Evolutionary conservation across 441 rosid genomes (phyloP).

Genomic region (Geranium incanum): DNA sequence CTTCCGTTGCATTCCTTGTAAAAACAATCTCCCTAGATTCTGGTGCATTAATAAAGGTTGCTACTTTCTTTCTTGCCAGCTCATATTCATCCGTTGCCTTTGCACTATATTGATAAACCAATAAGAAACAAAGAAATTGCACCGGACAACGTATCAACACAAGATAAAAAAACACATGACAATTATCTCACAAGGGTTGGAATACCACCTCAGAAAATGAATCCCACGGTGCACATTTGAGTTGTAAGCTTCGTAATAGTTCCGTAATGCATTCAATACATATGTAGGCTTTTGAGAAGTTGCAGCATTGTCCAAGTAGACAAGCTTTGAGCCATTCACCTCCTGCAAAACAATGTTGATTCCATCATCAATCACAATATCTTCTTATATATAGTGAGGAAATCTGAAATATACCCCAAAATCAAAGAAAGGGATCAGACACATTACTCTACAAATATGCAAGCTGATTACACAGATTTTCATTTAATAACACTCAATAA

Average conservation of each 20-base stretch:
- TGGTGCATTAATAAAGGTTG: slow-evolving; percentile 65
- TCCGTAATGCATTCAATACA: slow-evolving; percentile 60
- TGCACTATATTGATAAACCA: slow-evolving; percentile 37
- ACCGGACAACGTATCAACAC: neutral
- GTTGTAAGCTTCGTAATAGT: slow-evolving; percentile 63
- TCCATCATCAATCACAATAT: neutral
- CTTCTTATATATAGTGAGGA: neutral
- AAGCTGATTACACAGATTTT: too few species aligned
- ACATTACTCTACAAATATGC: neutral
- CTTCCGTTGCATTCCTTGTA: slow-evolving; percentile 92
- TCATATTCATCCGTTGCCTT: slow-evolving; percentile 91
- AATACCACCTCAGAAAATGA: slow-evolving; percentile 59
- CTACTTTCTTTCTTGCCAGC: slow-evolving; percentile 82
- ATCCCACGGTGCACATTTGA: slow-evolving; percentile 87
- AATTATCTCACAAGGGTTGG: neutral
- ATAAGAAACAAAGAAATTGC: too few species aligned
- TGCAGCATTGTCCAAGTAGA: slow-evolving; percentile 86
- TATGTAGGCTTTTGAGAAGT: slow-evolving; percentile 80
- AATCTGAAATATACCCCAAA: neutral
- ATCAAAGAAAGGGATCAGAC: neutral
- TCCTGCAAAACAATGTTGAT: slow-evolving; percentile 34
- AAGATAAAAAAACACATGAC: neutral
- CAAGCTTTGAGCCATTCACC: slow-evolving; percentile 70
- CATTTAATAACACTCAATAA: too few species aligned
- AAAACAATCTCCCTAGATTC: slow-evolving; percentile 70